Evolutionary conservation across 768 basidiomycete species (phyloP).

Genomic region (Rhizopogon salebrosus): DNA sequence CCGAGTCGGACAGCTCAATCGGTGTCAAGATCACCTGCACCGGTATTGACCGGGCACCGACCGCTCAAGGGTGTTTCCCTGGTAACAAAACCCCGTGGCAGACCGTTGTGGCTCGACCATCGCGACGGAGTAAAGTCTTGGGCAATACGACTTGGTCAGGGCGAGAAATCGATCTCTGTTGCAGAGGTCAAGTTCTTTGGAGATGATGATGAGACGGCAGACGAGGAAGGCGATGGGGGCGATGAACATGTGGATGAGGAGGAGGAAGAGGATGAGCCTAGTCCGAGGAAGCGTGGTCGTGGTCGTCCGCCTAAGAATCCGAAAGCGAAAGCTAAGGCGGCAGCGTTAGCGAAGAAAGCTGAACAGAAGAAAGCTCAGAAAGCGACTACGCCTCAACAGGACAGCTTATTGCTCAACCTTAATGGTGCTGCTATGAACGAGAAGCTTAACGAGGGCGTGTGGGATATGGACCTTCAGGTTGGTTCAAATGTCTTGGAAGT

Average conservation of each 20-base stretch:
- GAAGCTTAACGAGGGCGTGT: constrained; percentile 44
- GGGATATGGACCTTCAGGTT: constrained; percentile 55
- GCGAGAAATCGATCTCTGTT: constrained; percentile 54
- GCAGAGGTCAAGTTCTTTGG: constrained; percentile 48
- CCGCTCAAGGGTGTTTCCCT: constrained; percentile 51
- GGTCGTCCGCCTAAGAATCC: constrained; percentile 28
- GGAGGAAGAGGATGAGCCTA: constrained; percentile 29
- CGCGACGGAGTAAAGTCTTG: constrained; percentile 71
- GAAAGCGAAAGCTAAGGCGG: constrained; percentile 28
- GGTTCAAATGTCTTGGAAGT: constrained; percentile 67
- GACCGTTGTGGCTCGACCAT: constrained; percentile 55
- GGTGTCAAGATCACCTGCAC: constrained; percentile 26
- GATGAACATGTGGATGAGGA: constrained; percentile 45
- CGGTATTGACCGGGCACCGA: constrained; percentile 30
- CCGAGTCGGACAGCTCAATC: constrained; percentile 22
- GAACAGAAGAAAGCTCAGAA: constrained; percentile 43
- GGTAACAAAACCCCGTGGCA: constrained; percentile 52
- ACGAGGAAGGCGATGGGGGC: constrained; percentile 42
- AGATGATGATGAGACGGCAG: constrained; percentile 56
- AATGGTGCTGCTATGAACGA: constrained; percentile 51
- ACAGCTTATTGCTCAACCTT: constrained; percentile 57
- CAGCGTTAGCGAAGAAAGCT: constrained; percentile 28
- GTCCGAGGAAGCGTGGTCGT: constrained; percentile 38
- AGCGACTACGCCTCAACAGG: constrained; percentile 30
- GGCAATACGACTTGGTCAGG: constrained; percentile 56